Conservation (phyloP, 169 alveolate genomes). For the Plasmodium chabaudi region DNA sequence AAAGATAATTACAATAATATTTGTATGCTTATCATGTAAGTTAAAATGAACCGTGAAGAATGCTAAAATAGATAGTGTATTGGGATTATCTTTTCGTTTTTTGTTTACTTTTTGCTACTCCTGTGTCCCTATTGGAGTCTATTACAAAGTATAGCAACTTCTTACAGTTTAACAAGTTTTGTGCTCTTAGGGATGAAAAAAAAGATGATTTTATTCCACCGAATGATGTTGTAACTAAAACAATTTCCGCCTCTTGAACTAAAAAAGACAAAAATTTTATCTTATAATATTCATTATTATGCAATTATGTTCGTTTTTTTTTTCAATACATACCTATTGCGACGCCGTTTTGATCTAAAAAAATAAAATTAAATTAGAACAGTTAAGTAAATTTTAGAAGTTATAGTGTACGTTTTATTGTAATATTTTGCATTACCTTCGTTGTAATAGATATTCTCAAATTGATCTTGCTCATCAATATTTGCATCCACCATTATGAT, state of each 20-base stretch:
- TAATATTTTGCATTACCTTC: conserved; percentile 31
- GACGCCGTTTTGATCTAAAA: conserved; percentile 29
- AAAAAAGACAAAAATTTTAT: background rate
- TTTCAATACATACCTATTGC: conserved; percentile 19
- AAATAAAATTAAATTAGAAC: background rate
- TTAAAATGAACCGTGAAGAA: background rate
- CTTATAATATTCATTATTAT: conserved; percentile 8
- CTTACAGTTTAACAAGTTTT: conserved; percentile 88
- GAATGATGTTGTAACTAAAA: conserved; percentile 87
- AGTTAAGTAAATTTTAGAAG: background rate
- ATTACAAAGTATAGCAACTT: conserved; percentile 89
- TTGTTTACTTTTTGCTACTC: conserved; percentile 86
- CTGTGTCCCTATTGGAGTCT: conserved; percentile 90
- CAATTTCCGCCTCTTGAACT: conserved; percentile 87
- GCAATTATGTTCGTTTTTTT: conserved; percentile 6
- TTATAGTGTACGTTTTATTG: background rate
- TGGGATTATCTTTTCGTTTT: background rate
- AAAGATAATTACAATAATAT: background rate
- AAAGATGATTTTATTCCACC: conserved; percentile 88
- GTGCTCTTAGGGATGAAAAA: conserved; percentile 88
- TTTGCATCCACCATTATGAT: conserved; percentile 34
- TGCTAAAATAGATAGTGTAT: background rate
- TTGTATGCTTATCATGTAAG: background rate
- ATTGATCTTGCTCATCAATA: conserved; percentile 10
- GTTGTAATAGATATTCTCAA: conserved; percentile 3